phyloP scores from a whole-genome alignment of 2,329 filamentous ascomycete genomes.

The Beauveria caledonica region DNA sequence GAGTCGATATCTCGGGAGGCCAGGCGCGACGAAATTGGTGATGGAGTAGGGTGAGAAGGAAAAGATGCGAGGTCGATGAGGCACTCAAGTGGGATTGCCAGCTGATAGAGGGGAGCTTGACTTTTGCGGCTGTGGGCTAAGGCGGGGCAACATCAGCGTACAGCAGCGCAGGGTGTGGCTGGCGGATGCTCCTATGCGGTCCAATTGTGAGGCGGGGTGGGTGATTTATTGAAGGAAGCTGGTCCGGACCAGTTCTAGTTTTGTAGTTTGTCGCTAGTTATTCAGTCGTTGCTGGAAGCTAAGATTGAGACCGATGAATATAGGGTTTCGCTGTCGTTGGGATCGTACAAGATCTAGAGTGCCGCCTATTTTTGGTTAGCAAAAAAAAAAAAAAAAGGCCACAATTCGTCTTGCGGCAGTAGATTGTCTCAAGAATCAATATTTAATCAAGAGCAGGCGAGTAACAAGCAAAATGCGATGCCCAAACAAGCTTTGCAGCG shows the following conservation, averaged over 20 bases:
- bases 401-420: not conserved
- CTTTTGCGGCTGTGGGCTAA: conserved; percentile 9
- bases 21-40: not conserved
- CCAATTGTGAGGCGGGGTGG: not conserved
- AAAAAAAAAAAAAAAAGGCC: not conserved
- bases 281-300: not conserved
- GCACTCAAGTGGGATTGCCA: not conserved
- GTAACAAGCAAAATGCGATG: not conserved
- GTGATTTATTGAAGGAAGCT: not conserved
- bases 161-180: not conserved
- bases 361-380: not conserved
- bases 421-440: not conserved
- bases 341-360: not conserved
- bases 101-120: conserved; percentile 9
- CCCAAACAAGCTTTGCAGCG: not conserved
- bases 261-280: not conserved
- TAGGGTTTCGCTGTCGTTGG: not conserved
- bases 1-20: not conserved
- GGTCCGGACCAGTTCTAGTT: not conserved
- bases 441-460: not conserved
- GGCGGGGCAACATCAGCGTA: conserved; percentile 3
- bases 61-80: conserved; percentile 5
- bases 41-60: conserved; percentile 1
- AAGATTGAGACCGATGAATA: not conserved
- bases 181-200: not conserved